Percentiles rank a stretch among this genome's conserved stretches.
phyloP scores from a whole-genome alignment of 1,284 basidiomycete genomes.

The Pholiota adiposa region DNA sequence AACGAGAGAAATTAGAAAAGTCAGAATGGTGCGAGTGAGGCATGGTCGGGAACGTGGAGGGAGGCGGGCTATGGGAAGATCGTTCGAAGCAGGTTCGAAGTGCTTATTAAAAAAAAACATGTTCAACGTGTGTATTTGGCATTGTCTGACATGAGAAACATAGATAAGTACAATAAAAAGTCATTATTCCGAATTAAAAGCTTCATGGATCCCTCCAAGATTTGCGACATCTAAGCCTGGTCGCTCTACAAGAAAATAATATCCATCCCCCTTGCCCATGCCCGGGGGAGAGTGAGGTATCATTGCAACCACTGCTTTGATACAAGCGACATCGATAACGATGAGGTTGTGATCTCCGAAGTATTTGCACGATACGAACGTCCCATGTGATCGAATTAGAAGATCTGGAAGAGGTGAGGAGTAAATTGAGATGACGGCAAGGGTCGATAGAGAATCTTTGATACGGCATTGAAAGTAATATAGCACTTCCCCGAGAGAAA shows the following conservation, averaged over 20 bases:
- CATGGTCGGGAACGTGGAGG: no score
- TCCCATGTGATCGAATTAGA: slow-evolving; percentile 6
- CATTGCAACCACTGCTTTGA: slow-evolving; percentile 10
- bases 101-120: no score
- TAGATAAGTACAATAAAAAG: background rate
- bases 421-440: slow-evolving; percentile 6
- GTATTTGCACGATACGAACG: slow-evolving; percentile 7
- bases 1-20: no score
- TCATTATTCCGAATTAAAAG: background rate
- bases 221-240: slow-evolving; percentile 4
- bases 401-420: slow-evolving; percentile 6
- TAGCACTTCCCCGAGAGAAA: slow-evolving; percentile 7
- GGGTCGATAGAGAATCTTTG: background rate
- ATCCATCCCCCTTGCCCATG: background rate
- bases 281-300: background rate
- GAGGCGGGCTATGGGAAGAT: no score
- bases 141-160: background rate
- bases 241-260: slow-evolving; percentile 4
- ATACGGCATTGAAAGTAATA: slow-evolving; percentile 9
- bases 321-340: slow-evolving; percentile 6
- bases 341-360: slow-evolving; percentile 2
- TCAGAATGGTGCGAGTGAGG: no score
- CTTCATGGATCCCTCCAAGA: background rate
- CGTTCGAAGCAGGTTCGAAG: no score
- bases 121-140: no score